These are phyloP conservation scores for Cytospora piceicola DNA, from an alignment of 2,329 filamentous ascomycete species.

Conservation along the genomic window DNA sequence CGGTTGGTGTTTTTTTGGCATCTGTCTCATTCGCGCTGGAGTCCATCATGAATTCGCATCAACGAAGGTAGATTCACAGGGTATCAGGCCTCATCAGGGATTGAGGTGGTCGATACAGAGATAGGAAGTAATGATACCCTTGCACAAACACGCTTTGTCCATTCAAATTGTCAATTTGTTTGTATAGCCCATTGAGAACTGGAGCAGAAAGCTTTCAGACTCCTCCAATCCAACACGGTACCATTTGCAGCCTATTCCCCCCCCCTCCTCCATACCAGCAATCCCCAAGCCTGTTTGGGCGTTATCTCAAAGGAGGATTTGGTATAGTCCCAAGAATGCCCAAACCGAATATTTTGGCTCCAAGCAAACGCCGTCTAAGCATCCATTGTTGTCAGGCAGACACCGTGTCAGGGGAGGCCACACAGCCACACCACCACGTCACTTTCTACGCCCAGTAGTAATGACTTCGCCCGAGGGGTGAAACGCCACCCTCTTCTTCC, in stretches of 20 bases:
- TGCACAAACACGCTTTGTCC: not conserved
- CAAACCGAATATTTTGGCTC: not conserved
- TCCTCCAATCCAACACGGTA: too few species aligned
- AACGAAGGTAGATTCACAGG: not conserved
- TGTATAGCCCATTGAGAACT: not conserved
- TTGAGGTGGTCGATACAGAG: not conserved
- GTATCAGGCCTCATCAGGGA: conserved; percentile 5
- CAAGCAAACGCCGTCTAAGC: not conserved
- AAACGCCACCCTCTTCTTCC: not conserved
- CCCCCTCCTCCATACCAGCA: too few species aligned
- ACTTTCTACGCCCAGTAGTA: not conserved
- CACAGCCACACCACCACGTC: not conserved
- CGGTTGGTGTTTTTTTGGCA: not conserved
- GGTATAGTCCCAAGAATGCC: not conserved
- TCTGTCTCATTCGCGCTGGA: not conserved
- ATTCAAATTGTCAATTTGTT: not conserved
- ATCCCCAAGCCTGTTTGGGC: too few species aligned
- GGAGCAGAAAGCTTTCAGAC: too few species aligned
- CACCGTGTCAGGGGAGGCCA: not conserved
- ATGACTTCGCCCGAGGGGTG: not conserved
- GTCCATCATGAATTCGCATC: not conserved
- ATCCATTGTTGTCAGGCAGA: not conserved
- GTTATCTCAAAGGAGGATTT: not conserved
- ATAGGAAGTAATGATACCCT: conserved; percentile 4
- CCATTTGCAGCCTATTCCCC: too few species aligned